Evolutionary conservation across 352 stramenopile genomes (phyloP), one percentile per base, ranked within the genome.

Genomic region (Globisporangium apiculatum): DNA sequence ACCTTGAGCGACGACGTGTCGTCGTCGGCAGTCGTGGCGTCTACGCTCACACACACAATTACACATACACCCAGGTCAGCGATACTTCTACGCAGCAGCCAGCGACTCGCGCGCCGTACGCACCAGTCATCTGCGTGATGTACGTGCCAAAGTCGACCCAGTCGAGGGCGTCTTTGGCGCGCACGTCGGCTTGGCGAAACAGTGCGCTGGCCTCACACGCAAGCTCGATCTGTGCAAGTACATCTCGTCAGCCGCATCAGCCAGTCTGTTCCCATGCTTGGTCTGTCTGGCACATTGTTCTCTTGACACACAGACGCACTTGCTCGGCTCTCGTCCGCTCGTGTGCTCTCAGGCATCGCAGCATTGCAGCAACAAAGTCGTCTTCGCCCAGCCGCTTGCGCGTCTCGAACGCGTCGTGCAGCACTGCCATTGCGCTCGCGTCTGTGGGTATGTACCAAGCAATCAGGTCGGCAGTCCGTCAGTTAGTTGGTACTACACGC

Each of bases 71-170:
- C 17, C 14, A n/a, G 24, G 24, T 31, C 24, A 31, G 24, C 24
- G 24, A 31, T 31, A 31, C 24, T 31, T 31, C 24, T 31, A 31
- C 2, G 24, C 24, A 17, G 4, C 15, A 53, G 41, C 41, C 42
- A 47, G 42, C 24, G 24, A 31, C 24, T 31, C 24, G 24, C 24
- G 24, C 24, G 24, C 24, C 24, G 24, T 31, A 31, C 42, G 15
- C 56, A 84, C 73, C 73, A 55, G 64, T 62, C 6, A 65, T 60
- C 24, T 77, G 72, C 7, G 71, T 69, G 38, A 83, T 63, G n/a
- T 74, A 75, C 6, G 55, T 65, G 56, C 68, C 75, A 46, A 87
- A 79, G n/a, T 75, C 65, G 3, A 66, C 63, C 74, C 74, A 87
- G 1, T 61, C 76, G 11, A 84, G 54, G 5, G 58, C 46, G 2